phyloP scores from a whole-genome alignment of 768 basidiomycete genomes.

The Strobilomyces confusus region DNA sequence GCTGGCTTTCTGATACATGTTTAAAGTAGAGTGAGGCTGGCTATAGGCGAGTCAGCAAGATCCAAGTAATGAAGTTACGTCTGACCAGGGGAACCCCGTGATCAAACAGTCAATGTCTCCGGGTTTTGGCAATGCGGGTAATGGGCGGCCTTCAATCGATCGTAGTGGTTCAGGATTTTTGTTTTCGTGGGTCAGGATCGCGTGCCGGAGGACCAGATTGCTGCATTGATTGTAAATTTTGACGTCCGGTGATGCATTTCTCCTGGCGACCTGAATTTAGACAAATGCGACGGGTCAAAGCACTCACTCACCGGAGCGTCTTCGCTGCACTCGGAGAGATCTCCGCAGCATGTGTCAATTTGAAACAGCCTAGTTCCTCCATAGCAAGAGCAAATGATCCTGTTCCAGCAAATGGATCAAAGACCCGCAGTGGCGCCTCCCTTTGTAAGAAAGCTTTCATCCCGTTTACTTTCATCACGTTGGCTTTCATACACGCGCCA shows the following conservation, averaged over 20 bases:
- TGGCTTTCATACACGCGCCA: constrained; percentile 34
- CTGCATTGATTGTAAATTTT: constrained; percentile 69
- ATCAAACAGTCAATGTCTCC: constrained; percentile 58
- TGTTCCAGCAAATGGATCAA: constrained; percentile 43
- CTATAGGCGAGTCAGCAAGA: constrained; percentile 35
- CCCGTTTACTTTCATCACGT: constrained; percentile 30
- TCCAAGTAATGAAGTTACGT: background rate
- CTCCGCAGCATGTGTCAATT: constrained; percentile 65
- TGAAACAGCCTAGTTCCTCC: constrained; percentile 50
- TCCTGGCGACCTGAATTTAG: constrained; percentile 23
- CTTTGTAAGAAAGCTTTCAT: constrained; percentile 32
- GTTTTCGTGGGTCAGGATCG: constrained; percentile 48
- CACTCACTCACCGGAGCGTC: constrained; percentile 51
- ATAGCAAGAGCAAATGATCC: constrained; percentile 65
- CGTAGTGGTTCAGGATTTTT: constrained; percentile 38
- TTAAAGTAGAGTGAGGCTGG: constrained; percentile 69
- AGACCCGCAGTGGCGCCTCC: constrained; percentile 26
- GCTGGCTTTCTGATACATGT: constrained; percentile 65
- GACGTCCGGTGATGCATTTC: constrained; percentile 49
- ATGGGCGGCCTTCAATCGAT: constrained; percentile 34
- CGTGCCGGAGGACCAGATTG: constrained; percentile 57
- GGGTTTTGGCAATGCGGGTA: constrained; percentile 47
- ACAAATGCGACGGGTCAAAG: background rate
- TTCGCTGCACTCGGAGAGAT: constrained; percentile 71
- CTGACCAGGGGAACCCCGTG: constrained; percentile 75